Evolutionary conservation across 495 filamentous ascomycete species (phyloP), one percentile per base, ranked within the genome.

Genomic region (Aspergillus leporis): DNA sequence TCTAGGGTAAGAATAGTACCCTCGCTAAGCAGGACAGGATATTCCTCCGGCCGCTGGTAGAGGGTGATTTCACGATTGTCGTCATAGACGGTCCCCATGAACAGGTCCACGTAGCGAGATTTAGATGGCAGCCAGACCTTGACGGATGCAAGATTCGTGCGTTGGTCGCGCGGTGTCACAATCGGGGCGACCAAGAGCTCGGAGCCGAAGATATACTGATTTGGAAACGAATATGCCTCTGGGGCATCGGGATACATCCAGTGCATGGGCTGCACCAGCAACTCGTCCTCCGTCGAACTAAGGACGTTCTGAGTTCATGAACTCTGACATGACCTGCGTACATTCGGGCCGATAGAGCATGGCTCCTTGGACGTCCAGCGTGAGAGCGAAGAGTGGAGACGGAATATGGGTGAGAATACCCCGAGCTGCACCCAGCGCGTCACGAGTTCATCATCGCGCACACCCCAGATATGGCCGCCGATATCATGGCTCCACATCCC

Each of bases 401-500:
- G 74, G 58, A 86, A 31, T 49, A 87, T 82, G 4, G 84, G 83
- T 0, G 81, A 84, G 65, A 84, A 86, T 4, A 70, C 73, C 8
- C 84, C 84, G 0, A 81, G 71, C 62, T 87, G 84, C 8, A 83
- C 76, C 84, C 83, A 87, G 48, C 84, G 79, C 19, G 77, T 75
- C 0, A 73, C 66, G 10, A 85, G 73, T 56, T 87, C 79, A 49
- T 84, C 81, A 53, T 81, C 81, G 12, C 74, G 75, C 4, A 63
- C 60, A 2, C 84, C 84, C 10, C 61, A 65, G 53, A 74, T 75
- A 61, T 87, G 84, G 22, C 84, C 84, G 21, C 84, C 84, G 48
- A 87, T 85, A 58, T 87, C 84, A 61, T 87, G 82, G 53, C 81
- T 84, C 84, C 84, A 87, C 83, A 83, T 86, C 8, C 83, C 83